These are phyloP conservation scores for Plasmodium blacklocki DNA, from an alignment of 169 alveolate genomes.

Conservation along the genomic window DNA sequence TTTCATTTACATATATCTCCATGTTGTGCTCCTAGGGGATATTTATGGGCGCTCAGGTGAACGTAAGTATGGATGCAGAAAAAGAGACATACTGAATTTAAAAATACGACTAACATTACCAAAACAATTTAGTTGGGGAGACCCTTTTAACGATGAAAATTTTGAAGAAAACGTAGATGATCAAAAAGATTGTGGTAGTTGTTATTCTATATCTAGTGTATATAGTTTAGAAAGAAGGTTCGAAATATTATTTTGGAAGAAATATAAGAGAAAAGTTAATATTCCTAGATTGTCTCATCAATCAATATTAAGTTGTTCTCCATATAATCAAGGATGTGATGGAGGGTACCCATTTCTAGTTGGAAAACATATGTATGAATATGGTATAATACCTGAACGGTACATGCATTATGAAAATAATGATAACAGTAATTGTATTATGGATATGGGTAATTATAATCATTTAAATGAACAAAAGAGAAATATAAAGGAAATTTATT, in stretches of 20 bases:
- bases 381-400: slow-evolving; percentile 83
- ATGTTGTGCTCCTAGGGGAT: not conserved
- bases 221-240: slow-evolving; percentile 89
- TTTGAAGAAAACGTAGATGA: slow-evolving; percentile 74
- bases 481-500: slow-evolving; percentile 31
- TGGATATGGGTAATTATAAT: slow-evolving; percentile 15
- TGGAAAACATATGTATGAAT: slow-evolving; percentile 90
- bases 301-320: slow-evolving; percentile 80
- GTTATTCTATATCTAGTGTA: slow-evolving; percentile 93
- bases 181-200: slow-evolving; percentile 96
- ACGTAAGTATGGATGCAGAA: slow-evolving; percentile 31
- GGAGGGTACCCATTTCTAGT: slow-evolving; percentile 94
- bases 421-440: slow-evolving; percentile 23
- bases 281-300: slow-evolving; percentile 54
- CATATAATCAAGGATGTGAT: slow-evolving; percentile 92
- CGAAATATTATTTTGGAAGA: slow-evolving; percentile 85
- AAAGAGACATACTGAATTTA: slow-evolving; percentile 1
- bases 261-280: slow-evolving; percentile 76
- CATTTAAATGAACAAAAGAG: slow-evolving; percentile 2
- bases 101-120: slow-evolving; percentile 78
- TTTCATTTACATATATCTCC: not conserved
- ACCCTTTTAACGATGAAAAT: slow-evolving; percentile 79
- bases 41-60: slow-evolving; percentile 10
- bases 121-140: slow-evolving; percentile 85
- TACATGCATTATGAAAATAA: slow-evolving; percentile 60